Evolutionary conservation across 106 monocot species (phyloP).

Genomic region (Ottelia alismoides): DNA sequence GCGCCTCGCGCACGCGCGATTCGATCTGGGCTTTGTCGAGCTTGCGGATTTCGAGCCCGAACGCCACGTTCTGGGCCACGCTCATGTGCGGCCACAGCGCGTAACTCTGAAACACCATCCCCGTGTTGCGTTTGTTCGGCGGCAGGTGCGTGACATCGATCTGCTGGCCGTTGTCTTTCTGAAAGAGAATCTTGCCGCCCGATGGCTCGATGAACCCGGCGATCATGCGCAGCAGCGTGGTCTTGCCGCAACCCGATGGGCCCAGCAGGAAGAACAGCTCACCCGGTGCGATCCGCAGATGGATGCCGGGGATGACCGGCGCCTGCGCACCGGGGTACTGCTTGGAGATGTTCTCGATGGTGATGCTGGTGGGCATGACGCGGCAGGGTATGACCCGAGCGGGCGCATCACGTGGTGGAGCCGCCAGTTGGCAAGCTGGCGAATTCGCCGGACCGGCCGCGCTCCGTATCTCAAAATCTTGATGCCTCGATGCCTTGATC

Average conservation of each 20-base stretch:
- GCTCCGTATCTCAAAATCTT: too few relatives aligned
- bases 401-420: too few relatives aligned
- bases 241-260: neutral
- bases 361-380: too few relatives aligned
- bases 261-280: neutral
- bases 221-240: too few relatives aligned
- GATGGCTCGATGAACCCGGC: neutral
- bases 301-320: neutral
- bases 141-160: neutral
- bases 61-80: neutral
- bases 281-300: neutral
- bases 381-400: too few relatives aligned
- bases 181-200: neutral
- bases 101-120: too few relatives aligned
- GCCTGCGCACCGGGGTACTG: neutral
- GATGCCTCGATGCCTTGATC: too few relatives aligned
- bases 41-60: neutral
- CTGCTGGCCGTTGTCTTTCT: neutral
- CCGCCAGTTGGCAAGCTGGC: too few relatives aligned
- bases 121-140: too few relatives aligned
- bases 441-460: too few relatives aligned
- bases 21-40: neutral
- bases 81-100: neutral
- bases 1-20: neutral
- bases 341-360: neutral